Base-by-base conservation (phyloP, 805 yeast species). In the Pichia eremophila region DNA sequence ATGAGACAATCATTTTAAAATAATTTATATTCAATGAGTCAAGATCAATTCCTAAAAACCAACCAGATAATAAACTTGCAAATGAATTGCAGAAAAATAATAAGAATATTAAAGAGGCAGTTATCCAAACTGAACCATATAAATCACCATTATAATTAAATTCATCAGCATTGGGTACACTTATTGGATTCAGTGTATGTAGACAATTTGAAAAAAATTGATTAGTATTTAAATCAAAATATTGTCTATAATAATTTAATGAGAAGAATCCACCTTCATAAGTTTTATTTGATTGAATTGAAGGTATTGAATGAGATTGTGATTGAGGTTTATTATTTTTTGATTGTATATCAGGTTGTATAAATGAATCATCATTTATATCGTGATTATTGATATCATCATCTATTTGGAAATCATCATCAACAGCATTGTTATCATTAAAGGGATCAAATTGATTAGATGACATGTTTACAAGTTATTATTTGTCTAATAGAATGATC, bases 111-210 rank as follows among this genome's bases (percentile, higher is more conserved):
- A 87, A 77, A 0, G 95, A 83, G 0, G 89, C 88, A 12, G 91
- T 85, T 40, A 90, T 80, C 98, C 98, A 90, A 18, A 88, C 69
- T 8, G 95, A 84, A 0, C 96, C 96, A 62, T 88, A 91, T 46
- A 90, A 66, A 58, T 90, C 98, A 4, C 83, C 78, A 46, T 53
- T 48, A 15, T 71, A 70, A 38, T 71, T 70, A 69, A 54, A 69
- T 54, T 52, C 65, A 22, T 57, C 71, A 34, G 63, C 69, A 14
- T 55, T 40, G 10, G 63, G 59, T 15, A 57, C 51, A 54, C 65
- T 57, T 39, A 73, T 54, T 17, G 90, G 85, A 55, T 84, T 82
- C 39, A 82, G 53, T 0, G 89, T 78, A 47, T 70, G 60, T 25
- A 69, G 59, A 47, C 83, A 71, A 48, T 85, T 77, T 17, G 52